Base-by-base conservation (phyloP, 495 filamentous ascomycete species). In the Diplogelasinospora grovesii region DNA sequence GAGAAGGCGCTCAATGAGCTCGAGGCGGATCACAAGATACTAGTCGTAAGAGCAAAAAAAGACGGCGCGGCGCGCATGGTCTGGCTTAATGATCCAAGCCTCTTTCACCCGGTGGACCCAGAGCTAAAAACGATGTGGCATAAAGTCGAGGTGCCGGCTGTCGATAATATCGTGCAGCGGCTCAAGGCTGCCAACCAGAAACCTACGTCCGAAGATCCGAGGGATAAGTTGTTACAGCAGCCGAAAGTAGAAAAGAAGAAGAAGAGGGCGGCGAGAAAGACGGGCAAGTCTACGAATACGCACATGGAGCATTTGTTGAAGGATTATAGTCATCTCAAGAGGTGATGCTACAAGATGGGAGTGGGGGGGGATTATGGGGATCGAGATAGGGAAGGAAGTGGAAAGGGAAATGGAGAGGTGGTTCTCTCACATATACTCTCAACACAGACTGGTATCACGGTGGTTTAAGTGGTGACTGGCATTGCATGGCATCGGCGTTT, bases 11-110 rank as follows among this genome's bases (percentile, higher is more conserved):
- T 98, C 63, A 74, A 78, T 43, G 70, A 78, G 48, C 66, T 97
- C 40, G 92, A 97, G 69, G 61, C 61, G 14, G 77, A 83, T 49
- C 82, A 86, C 39, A 82, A 83, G 63, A 68, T 97, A 9, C 68
- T 96, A 14, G 84, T 95, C 11, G 83, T 83, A 20, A 76, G 89
- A 26, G 89, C 89, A 41, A 94, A 93, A 69, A 97, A 97, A 65
- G 93, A 97, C 54, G 82, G 86, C 48, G 76, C 80, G 48, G 76
- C 89, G 4, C 77, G 79, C 51, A 84, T 83, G 70, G 82, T 97
- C 21, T 98, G 89, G 89, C 74, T 79, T 8, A 85, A 98, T 56
- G 83, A 92, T 49, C 77, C 89, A 3, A 79, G 79, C 4, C 70
- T 94, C 24, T 75, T 78, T 39, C 78, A 85, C 56, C 59, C 71